Conservation (phyloP, 1,284 basidiomycete species). For the Ceratobasidium sp. region DNA sequence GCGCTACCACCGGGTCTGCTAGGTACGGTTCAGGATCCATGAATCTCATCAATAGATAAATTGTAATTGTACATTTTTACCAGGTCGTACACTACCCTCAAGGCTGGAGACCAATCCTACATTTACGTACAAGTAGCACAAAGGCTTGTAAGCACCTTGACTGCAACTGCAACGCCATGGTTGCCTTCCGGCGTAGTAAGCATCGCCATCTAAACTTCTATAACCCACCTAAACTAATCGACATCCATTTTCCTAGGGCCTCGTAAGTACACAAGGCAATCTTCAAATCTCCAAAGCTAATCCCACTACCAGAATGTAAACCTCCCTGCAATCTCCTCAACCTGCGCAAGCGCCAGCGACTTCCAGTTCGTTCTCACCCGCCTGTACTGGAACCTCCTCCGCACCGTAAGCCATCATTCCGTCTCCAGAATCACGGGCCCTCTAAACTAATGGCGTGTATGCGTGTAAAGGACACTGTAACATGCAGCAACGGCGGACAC, state of each 20-base stretch:
- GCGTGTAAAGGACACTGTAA: slow-evolving; percentile 20
- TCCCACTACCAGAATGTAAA: slow-evolving; percentile 60
- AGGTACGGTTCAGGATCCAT: background rate
- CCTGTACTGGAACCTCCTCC: slow-evolving; percentile 47
- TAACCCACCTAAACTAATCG: background rate
- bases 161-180: slow-evolving; percentile 54
- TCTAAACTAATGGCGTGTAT: background rate
- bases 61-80: slow-evolving; percentile 49
- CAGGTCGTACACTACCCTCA: slow-evolving; percentile 60
- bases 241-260: slow-evolving; percentile 1
- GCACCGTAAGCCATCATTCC: slow-evolving; percentile 4
- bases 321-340: slow-evolving; percentile 57
- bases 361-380: slow-evolving; percentile 62
- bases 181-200: slow-evolving; percentile 57
- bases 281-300: background rate
- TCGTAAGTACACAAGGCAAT: background rate
- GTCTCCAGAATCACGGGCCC: background rate
- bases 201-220: background rate
- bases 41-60: slow-evolving; percentile 47
- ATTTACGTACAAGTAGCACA: slow-evolving; percentile 56
- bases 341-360: slow-evolving; percentile 55
- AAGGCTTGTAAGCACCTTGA: slow-evolving; percentile 56
- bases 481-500: slow-evolving; percentile 31
- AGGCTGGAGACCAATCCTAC: slow-evolving; percentile 50
- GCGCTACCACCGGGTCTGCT: slow-evolving; percentile 53